Percentiles rank a stretch among this genome's conserved stretches.
Evolutionary conservation across 2,329 filamentous ascomycete genomes (phyloP).

Genomic region (Pseudocercospora crystallina): DNA sequence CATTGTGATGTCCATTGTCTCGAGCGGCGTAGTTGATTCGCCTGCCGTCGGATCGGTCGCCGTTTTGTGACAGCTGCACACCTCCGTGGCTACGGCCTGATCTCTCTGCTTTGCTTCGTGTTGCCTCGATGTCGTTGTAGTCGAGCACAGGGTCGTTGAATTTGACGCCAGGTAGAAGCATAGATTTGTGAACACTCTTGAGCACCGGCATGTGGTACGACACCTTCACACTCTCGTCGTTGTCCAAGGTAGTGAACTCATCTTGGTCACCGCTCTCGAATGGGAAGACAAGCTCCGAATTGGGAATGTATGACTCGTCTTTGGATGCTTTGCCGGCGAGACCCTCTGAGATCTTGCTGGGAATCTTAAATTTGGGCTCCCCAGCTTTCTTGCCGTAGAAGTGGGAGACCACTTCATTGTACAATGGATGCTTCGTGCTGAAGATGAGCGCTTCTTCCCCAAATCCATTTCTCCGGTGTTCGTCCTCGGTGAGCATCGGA

Average conservation of each 20-base stretch:
- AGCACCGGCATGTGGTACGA: conserved; percentile 78
- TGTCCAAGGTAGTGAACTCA: conserved; percentile 67
- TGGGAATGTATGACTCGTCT: conserved; percentile 79
- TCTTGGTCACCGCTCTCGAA: conserved; percentile 53
- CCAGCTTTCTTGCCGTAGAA: conserved; percentile 92
- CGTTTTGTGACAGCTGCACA: conserved; percentile 56
- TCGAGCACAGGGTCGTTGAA: conserved; percentile 71
- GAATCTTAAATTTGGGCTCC: conserved; percentile 65
- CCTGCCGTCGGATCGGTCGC: conserved; percentile 46
- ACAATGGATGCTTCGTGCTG: conserved; percentile 80
- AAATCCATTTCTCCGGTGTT: conserved; percentile 72
- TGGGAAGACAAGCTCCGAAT: conserved; percentile 60
- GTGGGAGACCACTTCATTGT: conserved; percentile 76
- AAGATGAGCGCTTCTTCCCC: conserved; percentile 82
- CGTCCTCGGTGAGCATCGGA: conserved; percentile 72
- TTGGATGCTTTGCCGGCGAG: conserved; percentile 79
- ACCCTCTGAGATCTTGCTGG: conserved; percentile 72
- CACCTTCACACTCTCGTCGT: conserved; percentile 85
- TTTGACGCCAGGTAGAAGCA: conserved; percentile 82
- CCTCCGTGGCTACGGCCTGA: conserved; percentile 71
- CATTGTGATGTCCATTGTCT: conserved; percentile 28
- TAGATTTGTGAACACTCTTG: conserved; percentile 80
- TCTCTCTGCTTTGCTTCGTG: conserved; percentile 64
- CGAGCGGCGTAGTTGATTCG: conserved; percentile 55
- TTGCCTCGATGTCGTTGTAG: conserved; percentile 70